Evolutionary conservation across 257 asterid species (phyloP).

Genomic region (Solanum microdontum): DNA sequence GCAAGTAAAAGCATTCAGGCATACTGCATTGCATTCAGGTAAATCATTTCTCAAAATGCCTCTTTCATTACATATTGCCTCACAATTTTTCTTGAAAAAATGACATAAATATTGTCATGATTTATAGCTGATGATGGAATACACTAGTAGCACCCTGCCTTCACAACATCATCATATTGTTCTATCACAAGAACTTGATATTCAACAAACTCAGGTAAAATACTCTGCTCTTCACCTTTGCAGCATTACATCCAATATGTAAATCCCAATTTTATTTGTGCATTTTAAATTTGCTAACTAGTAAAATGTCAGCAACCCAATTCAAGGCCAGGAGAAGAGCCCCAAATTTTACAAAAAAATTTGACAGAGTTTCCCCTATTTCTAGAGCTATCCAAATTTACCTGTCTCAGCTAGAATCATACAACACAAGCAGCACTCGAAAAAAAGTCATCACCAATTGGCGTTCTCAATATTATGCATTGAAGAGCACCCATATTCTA

Average conservation of each 20-base stretch:
- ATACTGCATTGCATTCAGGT: not conserved
- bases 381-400: not conserved
- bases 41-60: not conserved
- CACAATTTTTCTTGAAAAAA: not conserved
- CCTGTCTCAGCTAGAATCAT: not conserved
- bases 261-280: not conserved
- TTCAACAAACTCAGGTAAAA: not conserved
- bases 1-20: not conserved
- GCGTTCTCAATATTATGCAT: not conserved
- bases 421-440: not conserved
- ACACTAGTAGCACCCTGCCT: not conserved
- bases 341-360: not conserved
- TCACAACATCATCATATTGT: not conserved
- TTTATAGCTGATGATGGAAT: no score
- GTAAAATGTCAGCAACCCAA: no score
- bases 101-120: not conserved
- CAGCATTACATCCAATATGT: not conserved
- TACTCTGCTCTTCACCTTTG: not conserved
- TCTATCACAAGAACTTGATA: not conserved
- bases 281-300: not conserved
- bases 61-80: not conserved
- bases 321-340: not conserved
- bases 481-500: no score
- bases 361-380: not conserved
- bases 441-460: not conserved